Evolutionary conservation across 2,329 filamentous ascomycete species (phyloP).

Genomic region (Colletotrichum sp.): DNA sequence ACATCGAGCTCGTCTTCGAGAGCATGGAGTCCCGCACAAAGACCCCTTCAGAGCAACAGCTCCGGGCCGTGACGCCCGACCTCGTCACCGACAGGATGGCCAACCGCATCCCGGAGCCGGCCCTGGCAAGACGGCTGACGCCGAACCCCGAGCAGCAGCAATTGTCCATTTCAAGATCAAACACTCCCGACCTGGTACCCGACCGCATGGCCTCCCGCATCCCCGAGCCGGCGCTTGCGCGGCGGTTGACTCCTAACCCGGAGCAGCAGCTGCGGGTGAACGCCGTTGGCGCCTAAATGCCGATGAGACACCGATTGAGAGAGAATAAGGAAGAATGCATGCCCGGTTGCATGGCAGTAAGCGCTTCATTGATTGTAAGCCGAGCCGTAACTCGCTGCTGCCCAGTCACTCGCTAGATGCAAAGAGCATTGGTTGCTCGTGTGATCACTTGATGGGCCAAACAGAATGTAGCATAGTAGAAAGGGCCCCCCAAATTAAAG

Average conservation of each 20-base stretch:
- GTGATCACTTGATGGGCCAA: not conserved
- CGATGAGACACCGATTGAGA: not conserved
- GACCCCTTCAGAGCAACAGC: conserved; percentile 45
- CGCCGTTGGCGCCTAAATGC: conserved; percentile 26
- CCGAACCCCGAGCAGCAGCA: conserved; percentile 50
- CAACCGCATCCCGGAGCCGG: conserved; percentile 57
- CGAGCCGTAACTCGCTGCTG: not conserved
- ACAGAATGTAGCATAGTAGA: conserved; percentile 9
- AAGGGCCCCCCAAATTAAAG: not conserved
- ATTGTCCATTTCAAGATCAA: conserved; percentile 21
- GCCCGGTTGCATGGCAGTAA: not conserved
- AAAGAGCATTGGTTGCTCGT: not conserved
- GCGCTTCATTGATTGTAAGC: not conserved
- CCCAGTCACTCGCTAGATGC: not conserved
- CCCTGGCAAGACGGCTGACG: conserved; percentile 47
- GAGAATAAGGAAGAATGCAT: not conserved
- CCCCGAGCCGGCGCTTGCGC: conserved; percentile 48
- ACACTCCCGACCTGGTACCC: conserved; percentile 63
- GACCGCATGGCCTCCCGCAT: conserved; percentile 67
- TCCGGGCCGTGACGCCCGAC: conserved; percentile 56
- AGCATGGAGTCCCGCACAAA: conserved; percentile 18
- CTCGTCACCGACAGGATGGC: conserved; percentile 63
- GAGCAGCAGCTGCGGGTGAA: conserved; percentile 44
- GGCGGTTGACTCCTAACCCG: conserved; percentile 53
- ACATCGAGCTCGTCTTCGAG: conserved; percentile 18